Percentiles rank a stretch among this genome's conserved stretches.
Conservation (phyloP, 257 asterid genomes). For the Solanum piurae region DNA sequence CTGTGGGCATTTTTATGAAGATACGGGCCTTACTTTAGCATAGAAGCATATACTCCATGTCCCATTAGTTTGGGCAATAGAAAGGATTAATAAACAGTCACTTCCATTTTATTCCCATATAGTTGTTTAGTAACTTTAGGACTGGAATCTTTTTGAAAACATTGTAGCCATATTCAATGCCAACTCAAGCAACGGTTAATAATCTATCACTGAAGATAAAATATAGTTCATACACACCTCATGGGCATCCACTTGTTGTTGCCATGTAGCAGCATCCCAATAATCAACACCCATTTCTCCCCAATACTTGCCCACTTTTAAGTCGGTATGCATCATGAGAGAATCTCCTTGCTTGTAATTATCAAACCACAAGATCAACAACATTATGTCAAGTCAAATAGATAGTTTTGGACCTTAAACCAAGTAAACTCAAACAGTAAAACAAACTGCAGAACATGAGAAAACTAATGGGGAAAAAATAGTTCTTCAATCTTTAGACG, state of each 20-base stretch:
- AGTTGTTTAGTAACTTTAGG: not conserved
- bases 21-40: not conserved
- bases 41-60: not conserved
- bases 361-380: not conserved
- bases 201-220: not conserved
- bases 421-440: not conserved
- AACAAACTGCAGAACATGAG: not conserved
- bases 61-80: not conserved
- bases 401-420: not conserved
- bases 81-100: not conserved
- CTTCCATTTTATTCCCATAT: not conserved
- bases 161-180: not conserved
- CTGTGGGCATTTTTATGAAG: not conserved
- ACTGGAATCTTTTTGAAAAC: not conserved
- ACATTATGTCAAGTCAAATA: not conserved
- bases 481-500: not conserved
- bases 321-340: constrained; percentile 46
- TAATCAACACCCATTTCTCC: constrained; percentile 72
- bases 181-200: not conserved
- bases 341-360: constrained; percentile 54
- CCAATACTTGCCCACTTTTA: constrained; percentile 64
- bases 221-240: constrained; percentile 48
- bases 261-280: constrained; percentile 64
- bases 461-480: not conserved
- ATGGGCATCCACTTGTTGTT: constrained; percentile 17